phyloP scores from a whole-genome alignment of 1,284 basidiomycete genomes.

The Apiotrichum gamsii region DNA sequence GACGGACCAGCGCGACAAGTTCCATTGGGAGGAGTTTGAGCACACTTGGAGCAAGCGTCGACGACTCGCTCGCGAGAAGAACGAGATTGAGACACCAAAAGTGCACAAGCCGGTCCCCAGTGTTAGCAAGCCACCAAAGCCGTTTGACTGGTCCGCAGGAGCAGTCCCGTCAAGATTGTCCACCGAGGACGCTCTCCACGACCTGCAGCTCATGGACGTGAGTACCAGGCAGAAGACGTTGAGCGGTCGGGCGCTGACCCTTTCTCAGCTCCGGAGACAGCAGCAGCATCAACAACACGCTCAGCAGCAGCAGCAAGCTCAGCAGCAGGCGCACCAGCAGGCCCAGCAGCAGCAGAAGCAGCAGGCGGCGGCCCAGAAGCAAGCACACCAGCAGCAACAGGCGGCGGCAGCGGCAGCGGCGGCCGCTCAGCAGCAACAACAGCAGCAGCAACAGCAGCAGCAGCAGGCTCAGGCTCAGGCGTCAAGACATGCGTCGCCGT shows the following conservation, averaged over 20 bases:
- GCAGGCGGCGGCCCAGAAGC: constrained; percentile 1
- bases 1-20: constrained; percentile 46
- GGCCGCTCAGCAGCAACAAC: constrained; percentile 5
- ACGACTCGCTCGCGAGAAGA: constrained; percentile 52
- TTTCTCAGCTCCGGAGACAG: constrained; percentile 1
- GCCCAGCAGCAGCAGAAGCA: constrained; percentile 10
- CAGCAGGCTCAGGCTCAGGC: background rate
- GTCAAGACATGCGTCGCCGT: constrained; percentile 35
- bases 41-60: constrained; percentile 51
- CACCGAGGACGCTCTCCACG: constrained; percentile 29
- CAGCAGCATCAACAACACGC: constrained; percentile 4
- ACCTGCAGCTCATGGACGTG: constrained; percentile 43
- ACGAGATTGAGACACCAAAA: constrained; percentile 50
- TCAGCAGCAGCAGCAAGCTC: constrained; percentile 4
- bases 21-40: constrained; percentile 51
- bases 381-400: constrained; percentile 21
- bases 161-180: constrained; percentile 30
- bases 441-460: constrained; percentile 10
- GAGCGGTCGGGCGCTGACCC: background rate
- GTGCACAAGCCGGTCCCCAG: constrained; percentile 43
- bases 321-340: too few relatives aligned
- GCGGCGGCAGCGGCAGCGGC: constrained; percentile 5
- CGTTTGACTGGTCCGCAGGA: constrained; percentile 40
- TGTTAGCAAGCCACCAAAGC: constrained; percentile 18
- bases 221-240: constrained; percentile 8